Evolutionary conservation across 2,329 filamentous ascomycete genomes (phyloP).

Genomic region (Trichoderma guizhouense): DNA sequence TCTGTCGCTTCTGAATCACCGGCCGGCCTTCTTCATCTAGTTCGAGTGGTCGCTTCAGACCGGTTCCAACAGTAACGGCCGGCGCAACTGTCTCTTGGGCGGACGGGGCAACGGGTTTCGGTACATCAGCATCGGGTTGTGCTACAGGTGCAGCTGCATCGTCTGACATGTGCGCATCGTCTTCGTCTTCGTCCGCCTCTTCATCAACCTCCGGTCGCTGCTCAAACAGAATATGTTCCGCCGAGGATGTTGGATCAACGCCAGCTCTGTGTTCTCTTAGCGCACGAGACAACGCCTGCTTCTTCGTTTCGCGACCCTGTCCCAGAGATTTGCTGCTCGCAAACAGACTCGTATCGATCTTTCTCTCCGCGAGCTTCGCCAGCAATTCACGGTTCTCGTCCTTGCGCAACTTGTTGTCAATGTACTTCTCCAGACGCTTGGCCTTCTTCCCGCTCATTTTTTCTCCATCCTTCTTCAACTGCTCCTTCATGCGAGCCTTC

Average conservation of each 20-base stretch:
- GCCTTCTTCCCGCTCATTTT: constrained; percentile 64
- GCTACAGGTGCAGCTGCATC: constrained; percentile 18
- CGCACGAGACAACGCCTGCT: constrained; percentile 62
- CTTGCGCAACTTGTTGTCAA: constrained; percentile 88
- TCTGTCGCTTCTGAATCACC: constrained; percentile 78
- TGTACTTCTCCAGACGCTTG: constrained; percentile 65
- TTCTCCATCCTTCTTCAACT: constrained; percentile 48
- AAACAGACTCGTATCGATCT: constrained; percentile 78
- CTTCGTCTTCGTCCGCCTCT: constrained; percentile 28
- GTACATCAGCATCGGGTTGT: constrained; percentile 18
- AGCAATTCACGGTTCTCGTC: constrained; percentile 85
- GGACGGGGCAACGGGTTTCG: background rate
- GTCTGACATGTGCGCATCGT: constrained; percentile 12
- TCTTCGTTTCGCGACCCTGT: constrained; percentile 66
- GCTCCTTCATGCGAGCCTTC: constrained; percentile 53
- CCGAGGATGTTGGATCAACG: constrained; percentile 51
- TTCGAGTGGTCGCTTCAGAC: constrained; percentile 83
- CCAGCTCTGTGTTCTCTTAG: constrained; percentile 64
- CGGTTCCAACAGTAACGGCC: constrained; percentile 57
- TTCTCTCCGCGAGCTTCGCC: constrained; percentile 74
- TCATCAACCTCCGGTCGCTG: constrained; percentile 30
- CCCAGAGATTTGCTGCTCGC: constrained; percentile 76
- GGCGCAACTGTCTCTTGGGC: constrained; percentile 11
- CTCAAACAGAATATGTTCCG: constrained; percentile 53
- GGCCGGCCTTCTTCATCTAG: constrained; percentile 75